Evolutionary conservation across 2,329 filamentous ascomycete genomes (phyloP).

Genomic region (Claviceps sp.): DNA sequence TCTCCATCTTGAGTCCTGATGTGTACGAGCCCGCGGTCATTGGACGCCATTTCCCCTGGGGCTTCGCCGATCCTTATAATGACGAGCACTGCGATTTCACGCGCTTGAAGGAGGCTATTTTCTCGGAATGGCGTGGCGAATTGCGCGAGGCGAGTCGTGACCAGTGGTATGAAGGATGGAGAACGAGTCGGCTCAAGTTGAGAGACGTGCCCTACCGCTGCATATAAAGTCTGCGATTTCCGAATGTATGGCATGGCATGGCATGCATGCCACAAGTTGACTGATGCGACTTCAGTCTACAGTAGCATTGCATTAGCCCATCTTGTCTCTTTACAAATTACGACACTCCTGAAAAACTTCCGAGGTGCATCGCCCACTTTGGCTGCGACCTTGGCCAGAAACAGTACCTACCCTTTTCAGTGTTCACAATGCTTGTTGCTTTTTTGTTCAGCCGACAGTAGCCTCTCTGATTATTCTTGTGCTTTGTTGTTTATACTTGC

Average conservation of each 20-base stretch:
- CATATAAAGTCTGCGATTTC: slow-evolving; percentile 14
- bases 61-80: slow-evolving; percentile 88
- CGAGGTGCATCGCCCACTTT: not conserved
- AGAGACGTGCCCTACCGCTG: slow-evolving; percentile 28
- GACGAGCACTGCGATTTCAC: slow-evolving; percentile 87
- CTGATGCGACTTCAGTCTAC: not conserved
- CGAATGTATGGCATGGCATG: not conserved
- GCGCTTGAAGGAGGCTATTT: slow-evolving; percentile 80
- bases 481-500: not conserved
- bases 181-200: slow-evolving; percentile 55
- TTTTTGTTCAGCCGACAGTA: not conserved
- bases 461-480: not conserved
- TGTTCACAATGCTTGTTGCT: not conserved
- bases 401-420: not conserved
- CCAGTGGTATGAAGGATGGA: slow-evolving; percentile 93
- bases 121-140: slow-evolving; percentile 84
- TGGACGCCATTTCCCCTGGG: slow-evolving; percentile 90
- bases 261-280: not conserved
- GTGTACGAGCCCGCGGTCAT: slow-evolving; percentile 68
- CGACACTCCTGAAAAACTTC: not conserved
- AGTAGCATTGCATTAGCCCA: not conserved
- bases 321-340: not conserved
- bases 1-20: slow-evolving; percentile 90
- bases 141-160: slow-evolving; percentile 81
- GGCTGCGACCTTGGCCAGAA: not conserved